Conservation (phyloP, 257 asterid species). For the Osmanthus fragrans region DNA sequence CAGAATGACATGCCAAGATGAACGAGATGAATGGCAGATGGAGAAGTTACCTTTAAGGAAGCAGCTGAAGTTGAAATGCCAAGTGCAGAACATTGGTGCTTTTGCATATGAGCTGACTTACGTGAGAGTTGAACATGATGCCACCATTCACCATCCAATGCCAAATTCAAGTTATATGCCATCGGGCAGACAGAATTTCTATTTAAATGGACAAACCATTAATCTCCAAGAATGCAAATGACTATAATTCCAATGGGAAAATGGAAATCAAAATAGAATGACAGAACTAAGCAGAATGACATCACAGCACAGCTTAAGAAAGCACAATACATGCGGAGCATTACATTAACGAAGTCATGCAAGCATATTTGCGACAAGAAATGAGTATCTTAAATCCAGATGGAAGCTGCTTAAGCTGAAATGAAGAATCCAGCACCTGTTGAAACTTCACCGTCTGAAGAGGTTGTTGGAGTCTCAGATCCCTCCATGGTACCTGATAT, state of each 20-base stretch:
- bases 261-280: conserved; percentile 36
- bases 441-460: conserved; percentile 41
- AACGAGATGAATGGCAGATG: conserved; percentile 62
- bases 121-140: conserved; percentile 42
- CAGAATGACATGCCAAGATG: conserved; percentile 73
- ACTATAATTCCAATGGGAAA: conserved; percentile 53
- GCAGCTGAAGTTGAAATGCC: conserved; percentile 85
- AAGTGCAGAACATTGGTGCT: conserved; percentile 48
- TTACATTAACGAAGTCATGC: conserved; percentile 36
- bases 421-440: conserved; percentile 39
- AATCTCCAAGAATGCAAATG: conserved; percentile 38
- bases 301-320: conserved; percentile 37
- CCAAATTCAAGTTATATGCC: conserved; percentile 66
- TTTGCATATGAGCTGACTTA: conserved; percentile 42
- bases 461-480: conserved; percentile 53
- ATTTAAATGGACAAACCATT: conserved; percentile 48
- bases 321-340: conserved; percentile 36
- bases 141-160: conserved; percentile 54
- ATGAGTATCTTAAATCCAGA: conserved; percentile 12
- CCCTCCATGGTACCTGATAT: conserved; percentile 31
- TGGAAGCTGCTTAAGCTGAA: background rate
- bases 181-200: conserved; percentile 60
- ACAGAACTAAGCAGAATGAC: conserved; percentile 33
- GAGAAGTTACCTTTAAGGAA: conserved; percentile 86
- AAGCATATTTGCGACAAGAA: conserved; percentile 33